Conservation (phyloP, 1,284 basidiomycete species). For the Austroboletus rostrupii region DNA sequence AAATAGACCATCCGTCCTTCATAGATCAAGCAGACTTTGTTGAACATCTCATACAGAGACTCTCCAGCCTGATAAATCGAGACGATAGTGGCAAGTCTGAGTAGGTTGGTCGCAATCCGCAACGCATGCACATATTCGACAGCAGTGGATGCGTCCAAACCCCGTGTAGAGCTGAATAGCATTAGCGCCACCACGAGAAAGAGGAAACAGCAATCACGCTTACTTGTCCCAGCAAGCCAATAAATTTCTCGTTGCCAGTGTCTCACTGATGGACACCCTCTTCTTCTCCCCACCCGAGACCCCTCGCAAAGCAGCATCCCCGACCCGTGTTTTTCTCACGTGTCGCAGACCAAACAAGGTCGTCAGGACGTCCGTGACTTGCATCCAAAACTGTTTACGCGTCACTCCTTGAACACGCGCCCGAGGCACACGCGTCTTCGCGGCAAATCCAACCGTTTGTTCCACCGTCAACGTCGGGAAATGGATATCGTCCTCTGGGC, state of each 20-base stretch:
- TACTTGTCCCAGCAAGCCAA: constrained; percentile 56
- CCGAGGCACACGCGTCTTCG: constrained; percentile 56
- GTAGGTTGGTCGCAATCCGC: constrained; percentile 57
- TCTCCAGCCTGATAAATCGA: constrained; percentile 71
- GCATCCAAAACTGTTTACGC: constrained; percentile 45
- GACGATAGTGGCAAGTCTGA: constrained; percentile 54
- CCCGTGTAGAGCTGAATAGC: constrained; percentile 54
- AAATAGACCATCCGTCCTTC: constrained; percentile 74
- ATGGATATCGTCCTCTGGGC: constrained; percentile 71
- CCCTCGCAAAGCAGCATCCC: constrained; percentile 72
- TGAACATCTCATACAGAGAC: constrained; percentile 51
- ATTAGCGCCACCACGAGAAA: neutral
- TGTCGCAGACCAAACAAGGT: constrained; percentile 73
- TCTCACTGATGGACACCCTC: constrained; percentile 62
- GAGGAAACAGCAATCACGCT: neutral
- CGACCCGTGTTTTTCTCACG: constrained; percentile 57
- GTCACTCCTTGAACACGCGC: constrained; percentile 40
- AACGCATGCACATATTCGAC: constrained; percentile 61
- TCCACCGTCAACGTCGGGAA: constrained; percentile 73
- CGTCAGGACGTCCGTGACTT: constrained; percentile 52
- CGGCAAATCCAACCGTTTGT: constrained; percentile 62
- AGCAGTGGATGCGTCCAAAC: constrained; percentile 71
- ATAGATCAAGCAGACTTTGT: constrained; percentile 68
- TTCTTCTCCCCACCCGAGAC: constrained; percentile 80
- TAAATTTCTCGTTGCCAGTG: constrained; percentile 40